Conservation (phyloP, 805 yeast genomes). For the Candida sanyiensis region DNA sequence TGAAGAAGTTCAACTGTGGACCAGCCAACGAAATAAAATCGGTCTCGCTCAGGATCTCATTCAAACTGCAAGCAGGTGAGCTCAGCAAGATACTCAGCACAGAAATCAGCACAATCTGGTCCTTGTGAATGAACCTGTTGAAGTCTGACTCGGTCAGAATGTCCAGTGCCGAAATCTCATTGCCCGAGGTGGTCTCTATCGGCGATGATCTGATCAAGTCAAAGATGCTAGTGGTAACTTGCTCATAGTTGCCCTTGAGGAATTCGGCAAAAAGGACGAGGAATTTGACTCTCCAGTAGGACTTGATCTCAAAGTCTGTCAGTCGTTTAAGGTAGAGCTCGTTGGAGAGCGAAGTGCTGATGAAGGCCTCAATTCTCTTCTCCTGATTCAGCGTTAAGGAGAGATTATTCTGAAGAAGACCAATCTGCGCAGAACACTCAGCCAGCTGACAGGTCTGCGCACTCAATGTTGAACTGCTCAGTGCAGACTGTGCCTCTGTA, state of each 20-base stretch:
- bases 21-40: constrained; percentile 20
- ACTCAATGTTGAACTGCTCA: constrained; percentile 14
- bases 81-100: constrained; percentile 19
- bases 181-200: constrained; percentile 16
- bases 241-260: constrained; percentile 19
- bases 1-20: constrained; percentile 18
- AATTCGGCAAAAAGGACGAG: constrained; percentile 23
- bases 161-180: constrained; percentile 15
- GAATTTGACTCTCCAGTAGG: constrained; percentile 26
- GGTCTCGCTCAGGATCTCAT: constrained; percentile 15
- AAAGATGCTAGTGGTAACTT: constrained; percentile 14
- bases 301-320: constrained; percentile 19
- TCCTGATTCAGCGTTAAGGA: constrained; percentile 18
- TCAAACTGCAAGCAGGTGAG: constrained; percentile 15
- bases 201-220: constrained; percentile 16
- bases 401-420: constrained; percentile 18
- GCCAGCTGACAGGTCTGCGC: constrained; percentile 19
- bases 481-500: constrained; percentile 18
- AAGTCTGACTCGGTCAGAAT: constrained; percentile 17
- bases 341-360: constrained; percentile 19
- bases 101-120: constrained; percentile 19
- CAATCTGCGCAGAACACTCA: constrained; percentile 20
- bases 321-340: constrained; percentile 22
- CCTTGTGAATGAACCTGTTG: constrained; percentile 18
- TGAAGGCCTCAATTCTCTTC: constrained; percentile 21